Evolutionary conservation across 495 filamentous ascomycete species (phyloP).

Genomic region (Geoglossum glabrum): DNA sequence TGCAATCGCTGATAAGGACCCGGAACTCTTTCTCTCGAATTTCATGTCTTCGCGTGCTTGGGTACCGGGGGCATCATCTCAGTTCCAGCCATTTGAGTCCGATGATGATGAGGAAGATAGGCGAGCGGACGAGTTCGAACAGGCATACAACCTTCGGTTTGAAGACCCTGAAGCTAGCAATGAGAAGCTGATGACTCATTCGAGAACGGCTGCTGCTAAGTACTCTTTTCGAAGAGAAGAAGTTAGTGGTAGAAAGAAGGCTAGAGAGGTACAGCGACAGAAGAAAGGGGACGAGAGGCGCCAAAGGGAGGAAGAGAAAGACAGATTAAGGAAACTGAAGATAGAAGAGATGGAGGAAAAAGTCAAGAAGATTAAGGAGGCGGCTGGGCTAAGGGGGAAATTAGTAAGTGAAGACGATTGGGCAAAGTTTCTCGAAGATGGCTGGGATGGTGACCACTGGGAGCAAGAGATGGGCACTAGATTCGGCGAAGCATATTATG

Average conservation of each 20-base stretch:
- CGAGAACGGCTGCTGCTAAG: constrained; percentile 59
- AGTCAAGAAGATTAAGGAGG: constrained; percentile 63
- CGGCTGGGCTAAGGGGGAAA: constrained; percentile 55
- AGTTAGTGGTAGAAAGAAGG: constrained; percentile 49
- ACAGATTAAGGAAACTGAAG: constrained; percentile 65
- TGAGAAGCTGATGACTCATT: constrained; percentile 65
- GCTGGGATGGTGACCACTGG: constrained; percentile 74
- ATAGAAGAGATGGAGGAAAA: constrained; percentile 73
- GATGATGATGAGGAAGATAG: constrained; percentile 76
- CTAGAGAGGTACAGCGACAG: constrained; percentile 53
- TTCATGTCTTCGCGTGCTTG: constrained; percentile 81
- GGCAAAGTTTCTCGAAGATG: constrained; percentile 60
- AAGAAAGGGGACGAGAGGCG: constrained; percentile 61
- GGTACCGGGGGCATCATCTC: constrained; percentile 39
- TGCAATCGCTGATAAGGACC: constrained; percentile 65
- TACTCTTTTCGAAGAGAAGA: constrained; percentile 73
- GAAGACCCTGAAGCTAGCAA: constrained; percentile 75
- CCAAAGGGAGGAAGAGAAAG: constrained; percentile 59
- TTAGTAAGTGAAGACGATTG: constrained; percentile 57
- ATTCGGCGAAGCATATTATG: constrained; percentile 83
- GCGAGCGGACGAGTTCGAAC: constrained; percentile 68
- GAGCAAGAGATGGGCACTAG: constrained; percentile 67
- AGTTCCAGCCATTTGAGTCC: constrained; percentile 63
- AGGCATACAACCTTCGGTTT: constrained; percentile 92
- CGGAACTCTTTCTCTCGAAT: constrained; percentile 73